phyloP scores from a whole-genome alignment of 2,329 filamentous ascomycete genomes.

The Fragosphaeria purpurea region DNA sequence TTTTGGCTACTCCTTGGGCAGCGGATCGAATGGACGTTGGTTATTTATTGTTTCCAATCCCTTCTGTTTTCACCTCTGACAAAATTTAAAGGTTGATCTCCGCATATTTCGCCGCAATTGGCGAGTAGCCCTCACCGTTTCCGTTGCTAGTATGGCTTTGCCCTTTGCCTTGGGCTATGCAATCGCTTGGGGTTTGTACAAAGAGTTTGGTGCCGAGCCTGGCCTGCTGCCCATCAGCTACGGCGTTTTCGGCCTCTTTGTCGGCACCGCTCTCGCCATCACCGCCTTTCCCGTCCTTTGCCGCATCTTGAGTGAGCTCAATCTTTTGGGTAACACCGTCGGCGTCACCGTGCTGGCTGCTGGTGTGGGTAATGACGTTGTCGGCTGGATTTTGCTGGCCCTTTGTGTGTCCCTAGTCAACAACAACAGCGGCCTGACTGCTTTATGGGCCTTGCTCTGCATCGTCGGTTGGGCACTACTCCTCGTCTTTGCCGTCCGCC shows the following conservation, averaged over 20 bases:
- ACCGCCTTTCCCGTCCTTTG: constrained; percentile 88
- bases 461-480: constrained; percentile 68
- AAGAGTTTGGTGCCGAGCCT: constrained; percentile 50
- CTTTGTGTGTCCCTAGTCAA: constrained; percentile 92
- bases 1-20: no score
- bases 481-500: constrained; percentile 61
- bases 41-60: not conserved
- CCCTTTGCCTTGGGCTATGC: constrained; percentile 76
- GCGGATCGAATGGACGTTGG: no score
- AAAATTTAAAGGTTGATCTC: constrained; percentile 49
- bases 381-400: constrained; percentile 84
- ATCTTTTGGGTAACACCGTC: constrained; percentile 71
- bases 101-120: constrained; percentile 70
- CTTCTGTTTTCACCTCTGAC: not conserved
- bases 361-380: constrained; percentile 86
- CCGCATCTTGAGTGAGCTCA: constrained; percentile 84
- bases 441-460: constrained; percentile 73
- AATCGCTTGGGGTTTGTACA: constrained; percentile 71
- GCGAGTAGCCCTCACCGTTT: constrained; percentile 68
- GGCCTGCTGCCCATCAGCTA: constrained; percentile 35
- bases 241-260: constrained; percentile 56
- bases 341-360: constrained; percentile 84
- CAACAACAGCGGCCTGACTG: constrained; percentile 68
- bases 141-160: constrained; percentile 66
- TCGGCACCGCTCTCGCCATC: constrained; percentile 88